Conservation (phyloP, 257 asterid species). For the Solanum pennellii region DNA sequence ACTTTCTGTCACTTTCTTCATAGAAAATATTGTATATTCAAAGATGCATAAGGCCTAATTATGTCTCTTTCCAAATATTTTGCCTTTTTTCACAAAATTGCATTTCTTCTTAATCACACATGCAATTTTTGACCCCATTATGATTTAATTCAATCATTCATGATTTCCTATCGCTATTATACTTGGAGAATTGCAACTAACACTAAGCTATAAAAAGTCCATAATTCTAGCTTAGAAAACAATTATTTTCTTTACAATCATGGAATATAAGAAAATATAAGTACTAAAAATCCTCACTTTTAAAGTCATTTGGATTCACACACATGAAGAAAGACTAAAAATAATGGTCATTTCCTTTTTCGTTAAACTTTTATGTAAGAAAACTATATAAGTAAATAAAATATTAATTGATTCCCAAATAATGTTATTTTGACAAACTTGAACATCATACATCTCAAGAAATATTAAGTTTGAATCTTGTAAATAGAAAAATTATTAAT, state of each 20-base stretch:
- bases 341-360: background rate
- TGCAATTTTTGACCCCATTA: background rate
- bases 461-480: background rate
- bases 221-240: background rate
- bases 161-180: background rate
- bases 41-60: background rate
- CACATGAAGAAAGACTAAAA: background rate
- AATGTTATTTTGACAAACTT: background rate
- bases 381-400: background rate
- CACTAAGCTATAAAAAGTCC: background rate
- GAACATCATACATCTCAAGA: background rate
- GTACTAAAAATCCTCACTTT: background rate
- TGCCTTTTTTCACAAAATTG: background rate
- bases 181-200: background rate
- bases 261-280: background rate
- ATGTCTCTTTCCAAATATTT: background rate
- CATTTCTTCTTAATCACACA: background rate
- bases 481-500: background rate
- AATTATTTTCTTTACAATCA: background rate
- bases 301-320: background rate
- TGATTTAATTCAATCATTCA: background rate
- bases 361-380: background rate
- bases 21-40: background rate
- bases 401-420: background rate
- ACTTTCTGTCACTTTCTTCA: background rate